These are phyloP conservation scores for Lactifluus pinguis DNA, from an alignment of 768 basidiomycete species.

Conservation along the genomic window DNA sequence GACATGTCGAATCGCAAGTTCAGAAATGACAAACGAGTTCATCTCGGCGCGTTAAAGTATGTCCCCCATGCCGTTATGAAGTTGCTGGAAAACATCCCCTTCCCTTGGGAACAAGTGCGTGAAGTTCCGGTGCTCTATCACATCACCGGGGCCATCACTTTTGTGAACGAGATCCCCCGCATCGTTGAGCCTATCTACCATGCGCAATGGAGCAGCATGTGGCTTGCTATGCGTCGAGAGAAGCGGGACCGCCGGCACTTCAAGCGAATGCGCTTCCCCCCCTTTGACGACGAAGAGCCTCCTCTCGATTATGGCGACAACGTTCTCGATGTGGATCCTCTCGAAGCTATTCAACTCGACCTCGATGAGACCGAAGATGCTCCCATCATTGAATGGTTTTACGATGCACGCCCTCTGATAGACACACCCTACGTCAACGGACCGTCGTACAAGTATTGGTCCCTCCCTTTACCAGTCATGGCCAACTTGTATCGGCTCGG, in stretches of 20 bases:
- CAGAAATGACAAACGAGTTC: conserved; percentile 97
- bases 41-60: conserved; percentile 95
- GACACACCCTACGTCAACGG: conserved; percentile 91
- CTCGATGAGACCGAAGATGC: conserved; percentile 86
- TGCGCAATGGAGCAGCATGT: conserved; percentile 99
- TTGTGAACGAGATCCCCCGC: conserved; percentile 96
- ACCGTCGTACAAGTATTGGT: conserved; percentile 88
- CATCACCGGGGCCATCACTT: conserved; percentile 98
- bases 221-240: conserved; percentile 98
- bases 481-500: conserved; percentile 95
- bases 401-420: conserved; percentile 89
- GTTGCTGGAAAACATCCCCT: conserved; percentile 95
- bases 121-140: conserved; percentile 98
- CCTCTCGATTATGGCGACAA: conserved; percentile 99
- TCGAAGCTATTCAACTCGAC: conserved; percentile 96
- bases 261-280: conserved; percentile 99
- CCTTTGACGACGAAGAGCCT: conserved; percentile 98
- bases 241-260: conserved; percentile 98
- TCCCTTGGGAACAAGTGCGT: conserved; percentile 98
- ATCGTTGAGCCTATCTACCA: conserved; percentile 97
- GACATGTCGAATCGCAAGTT: conserved; percentile 99
- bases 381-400: conserved; percentile 96
- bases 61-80: conserved; percentile 99
- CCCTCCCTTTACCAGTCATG: conserved; percentile 87
- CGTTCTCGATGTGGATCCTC: conserved; percentile 92